Percentiles rank a stretch among this genome's conserved stretches.
These are phyloP conservation scores for Vitis rupestris DNA, from an alignment of 164 flowering plant species.

Conservation along the genomic window DNA sequence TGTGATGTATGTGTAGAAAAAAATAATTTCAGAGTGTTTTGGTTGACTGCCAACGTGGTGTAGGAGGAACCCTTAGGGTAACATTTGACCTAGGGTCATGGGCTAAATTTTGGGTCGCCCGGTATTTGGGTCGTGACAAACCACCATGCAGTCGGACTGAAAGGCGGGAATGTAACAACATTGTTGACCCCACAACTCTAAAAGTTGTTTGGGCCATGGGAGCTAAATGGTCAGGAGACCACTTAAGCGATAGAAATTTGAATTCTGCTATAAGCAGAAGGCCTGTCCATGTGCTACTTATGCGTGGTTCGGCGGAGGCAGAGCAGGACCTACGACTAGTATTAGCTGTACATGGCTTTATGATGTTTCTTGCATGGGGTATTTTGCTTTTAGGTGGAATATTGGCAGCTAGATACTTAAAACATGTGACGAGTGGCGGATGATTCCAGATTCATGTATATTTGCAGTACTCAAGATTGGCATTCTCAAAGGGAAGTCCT, in stretches of 20 bases:
- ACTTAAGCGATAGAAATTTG: constrained; percentile 77
- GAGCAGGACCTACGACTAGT: constrained; percentile 93
- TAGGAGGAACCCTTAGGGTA: too few relatives aligned
- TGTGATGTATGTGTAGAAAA: too few relatives aligned
- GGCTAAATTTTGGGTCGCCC: constrained; percentile 67
- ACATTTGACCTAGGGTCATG: too few relatives aligned
- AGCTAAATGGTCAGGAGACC: constrained; percentile 69
- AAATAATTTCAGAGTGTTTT: too few relatives aligned
- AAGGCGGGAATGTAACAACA: constrained; percentile 75
- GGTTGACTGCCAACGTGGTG: too few relatives aligned
- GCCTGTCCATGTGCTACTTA: constrained; percentile 68
- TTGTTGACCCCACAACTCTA: constrained; percentile 82
- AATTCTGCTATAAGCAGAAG: constrained; percentile 73
- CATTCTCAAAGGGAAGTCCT: constrained; percentile 24
- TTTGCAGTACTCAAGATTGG: constrained; percentile 89
- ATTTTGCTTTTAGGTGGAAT: constrained; percentile 91
- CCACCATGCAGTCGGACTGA: constrained; percentile 54
- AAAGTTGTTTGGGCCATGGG: constrained; percentile 98
- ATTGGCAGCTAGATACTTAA: constrained; percentile 83
- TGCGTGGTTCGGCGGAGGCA: constrained; percentile 95
- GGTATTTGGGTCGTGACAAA: constrained; percentile 40
- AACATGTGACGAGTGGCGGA: constrained; percentile 85
- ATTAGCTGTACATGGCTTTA: constrained; percentile 95
- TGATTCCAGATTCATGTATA: constrained; percentile 91
- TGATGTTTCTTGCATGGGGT: constrained; percentile 99